Conservation (phyloP, 345 rosid genomes). For the Populus euphratica region DNA sequence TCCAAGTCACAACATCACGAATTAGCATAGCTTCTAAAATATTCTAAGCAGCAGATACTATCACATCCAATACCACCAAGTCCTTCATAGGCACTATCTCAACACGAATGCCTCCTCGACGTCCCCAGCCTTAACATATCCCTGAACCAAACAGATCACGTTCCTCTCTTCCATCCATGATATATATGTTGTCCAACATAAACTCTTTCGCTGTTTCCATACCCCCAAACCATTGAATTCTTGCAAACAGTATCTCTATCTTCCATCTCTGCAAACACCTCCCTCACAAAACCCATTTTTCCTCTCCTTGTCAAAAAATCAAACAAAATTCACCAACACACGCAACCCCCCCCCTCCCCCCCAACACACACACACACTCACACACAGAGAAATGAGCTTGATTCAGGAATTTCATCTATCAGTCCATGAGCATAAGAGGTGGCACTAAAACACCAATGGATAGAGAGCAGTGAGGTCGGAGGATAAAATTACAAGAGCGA, state of each 20-base stretch:
- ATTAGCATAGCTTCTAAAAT: conserved; percentile 22
- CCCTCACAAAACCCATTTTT: conserved; percentile 19
- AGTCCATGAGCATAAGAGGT: background rate
- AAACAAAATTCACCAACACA: background rate
- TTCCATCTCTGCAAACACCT: conserved; percentile 29
- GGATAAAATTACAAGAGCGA: background rate
- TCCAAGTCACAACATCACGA: conserved; percentile 25
- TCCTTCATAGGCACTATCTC: conserved; percentile 29
- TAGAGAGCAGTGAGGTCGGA: background rate
- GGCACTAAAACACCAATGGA: background rate
- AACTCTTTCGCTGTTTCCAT: conserved; percentile 26
- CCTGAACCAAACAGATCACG: conserved; percentile 33
- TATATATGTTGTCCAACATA: conserved; percentile 21
- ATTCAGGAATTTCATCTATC: background rate
- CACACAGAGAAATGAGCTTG: background rate
- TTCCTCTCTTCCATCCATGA: conserved; percentile 29
- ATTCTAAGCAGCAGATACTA: conserved; percentile 27
- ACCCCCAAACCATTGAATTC: conserved; percentile 35
- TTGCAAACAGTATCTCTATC: conserved; percentile 11
- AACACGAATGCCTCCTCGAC: conserved; percentile 12
- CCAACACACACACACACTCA: background rate
- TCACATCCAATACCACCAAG: conserved; percentile 25
- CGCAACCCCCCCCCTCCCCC: too few species aligned
- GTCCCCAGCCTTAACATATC: conserved; percentile 28
- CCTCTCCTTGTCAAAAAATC: conserved; percentile 34